Base-by-base conservation (phyloP, 768 basidiomycete genomes). In the Suillus lakei region DNA sequence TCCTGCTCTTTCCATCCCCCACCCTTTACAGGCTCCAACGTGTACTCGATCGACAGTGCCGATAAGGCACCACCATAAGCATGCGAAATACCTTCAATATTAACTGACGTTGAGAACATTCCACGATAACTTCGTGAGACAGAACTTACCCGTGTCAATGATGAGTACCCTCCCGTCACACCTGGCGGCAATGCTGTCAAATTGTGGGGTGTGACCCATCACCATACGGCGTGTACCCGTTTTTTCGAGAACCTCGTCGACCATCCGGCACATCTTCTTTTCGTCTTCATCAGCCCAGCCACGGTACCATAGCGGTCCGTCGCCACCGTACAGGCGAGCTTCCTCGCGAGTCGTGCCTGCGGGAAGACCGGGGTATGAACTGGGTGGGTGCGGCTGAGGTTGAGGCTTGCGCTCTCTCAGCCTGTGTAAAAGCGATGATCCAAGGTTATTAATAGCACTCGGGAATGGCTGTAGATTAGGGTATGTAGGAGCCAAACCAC, bases 171-270 rank as follows among this genome's bases (percentile, higher is more conserved):
- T 95, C n/a, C 94, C 96, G 44, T 87, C 83, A 73, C 98, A 99
- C 64, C 96, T 82, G 6, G 92, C 87, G 4, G 92, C 88, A 56
- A 98, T 96, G 68, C 86, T 87, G 85, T 93, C 66, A 50, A 98
- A 95, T 74, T 96, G 85, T 1, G 98, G 97, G 0, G 98, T 99
- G 76, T 99, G 98, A 0, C 97, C 97, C 95, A 98, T 96, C 53
- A 99, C 86, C 88, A 96, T 89, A 69, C 95, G 82, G 65, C 93
- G 80, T 32, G 93, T 96, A 1, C 95, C 95, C 1, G 93, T 90
- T 75, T 85, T 87, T 38, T 83, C 73, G 60, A 93, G 78, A 21
- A 96, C 90, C 30, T 81, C 78, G 64, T 92, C 89, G 0, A 95
- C 95, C 41, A 86, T 83, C 2, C 70, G 74, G 75, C 98, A 99